These are phyloP conservation scores for Pilaira anomala DNA, from an alignment of 192 early-diverging fungal genomes.

Conservation along the genomic window DNA sequence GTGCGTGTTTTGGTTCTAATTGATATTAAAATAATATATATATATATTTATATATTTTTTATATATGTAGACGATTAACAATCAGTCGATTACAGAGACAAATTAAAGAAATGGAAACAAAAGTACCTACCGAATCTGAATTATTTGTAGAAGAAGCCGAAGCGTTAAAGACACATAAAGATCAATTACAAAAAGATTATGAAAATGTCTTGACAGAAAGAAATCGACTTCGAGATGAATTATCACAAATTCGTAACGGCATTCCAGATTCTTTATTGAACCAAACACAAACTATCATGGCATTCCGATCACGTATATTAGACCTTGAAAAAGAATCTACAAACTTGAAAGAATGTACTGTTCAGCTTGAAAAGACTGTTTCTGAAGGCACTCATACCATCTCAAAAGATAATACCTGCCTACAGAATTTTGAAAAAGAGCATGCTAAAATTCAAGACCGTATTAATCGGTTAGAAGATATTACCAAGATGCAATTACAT, in stretches of 20 bases:
- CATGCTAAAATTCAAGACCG: slow-evolving; percentile 22
- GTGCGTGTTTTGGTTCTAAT: too few relatives aligned
- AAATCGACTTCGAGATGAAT: slow-evolving; percentile 22
- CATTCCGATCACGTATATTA: slow-evolving; percentile 32
- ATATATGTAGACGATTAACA: slow-evolving; percentile 21
- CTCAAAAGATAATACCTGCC: slow-evolving; percentile 40
- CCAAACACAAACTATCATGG: slow-evolving; percentile 35
- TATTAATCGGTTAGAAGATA: slow-evolving; percentile 38
- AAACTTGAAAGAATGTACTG: slow-evolving; percentile 31
- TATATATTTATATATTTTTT: not conserved
- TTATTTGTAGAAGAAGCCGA: slow-evolving; percentile 11
- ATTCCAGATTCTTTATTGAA: slow-evolving; percentile 36
- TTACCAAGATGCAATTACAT: slow-evolving; percentile 41
- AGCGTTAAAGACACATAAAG: slow-evolving; percentile 12
- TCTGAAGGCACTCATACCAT: slow-evolving; percentile 26
- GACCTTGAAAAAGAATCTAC: slow-evolving; percentile 37
- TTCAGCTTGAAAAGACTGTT: slow-evolving; percentile 20
- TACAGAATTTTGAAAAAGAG: slow-evolving; percentile 24
- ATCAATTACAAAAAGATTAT: slow-evolving; percentile 26
- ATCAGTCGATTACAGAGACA: slow-evolving; percentile 31
- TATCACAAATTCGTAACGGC: slow-evolving; percentile 31
- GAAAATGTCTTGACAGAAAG: slow-evolving; percentile 16
- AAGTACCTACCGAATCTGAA: not conserved
- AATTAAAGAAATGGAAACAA: slow-evolving; percentile 32
- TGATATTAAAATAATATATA: not conserved